Percentiles rank a stretch among this genome's conserved stretches.
Evolutionary conservation across 768 basidiomycete species (phyloP).

Genomic region (Mycena polygramma): DNA sequence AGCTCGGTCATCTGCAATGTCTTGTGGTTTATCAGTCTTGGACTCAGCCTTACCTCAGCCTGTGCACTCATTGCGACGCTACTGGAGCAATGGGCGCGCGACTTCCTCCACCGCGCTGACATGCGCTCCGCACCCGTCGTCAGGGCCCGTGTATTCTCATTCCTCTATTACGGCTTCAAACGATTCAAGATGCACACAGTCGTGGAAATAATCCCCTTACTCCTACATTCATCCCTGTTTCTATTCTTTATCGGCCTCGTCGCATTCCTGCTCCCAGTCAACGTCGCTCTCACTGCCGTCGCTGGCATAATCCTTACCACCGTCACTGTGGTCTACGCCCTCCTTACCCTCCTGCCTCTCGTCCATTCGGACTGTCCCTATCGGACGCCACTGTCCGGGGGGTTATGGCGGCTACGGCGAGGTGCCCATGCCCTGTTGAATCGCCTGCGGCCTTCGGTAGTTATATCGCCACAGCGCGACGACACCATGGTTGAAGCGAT

Average conservation of each 20-base stretch:
- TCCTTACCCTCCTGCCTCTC: neutral
- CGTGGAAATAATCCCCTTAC: neutral
- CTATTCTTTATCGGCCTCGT: neutral
- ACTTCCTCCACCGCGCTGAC: neutral
- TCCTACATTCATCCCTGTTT: neutral
- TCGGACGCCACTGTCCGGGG: neutral
- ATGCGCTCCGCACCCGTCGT: neutral
- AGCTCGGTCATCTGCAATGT: neutral
- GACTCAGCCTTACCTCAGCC: neutral
- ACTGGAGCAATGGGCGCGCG: constrained; percentile 2
- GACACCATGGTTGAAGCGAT: too few relatives aligned
- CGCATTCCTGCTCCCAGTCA: neutral
- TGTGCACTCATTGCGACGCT: constrained; percentile 3
- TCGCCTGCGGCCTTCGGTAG: too few relatives aligned
- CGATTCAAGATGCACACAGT: constrained; percentile 2
- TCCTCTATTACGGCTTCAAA: neutral
- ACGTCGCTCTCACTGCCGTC: neutral
- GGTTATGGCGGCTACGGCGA: too few relatives aligned
- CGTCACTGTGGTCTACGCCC: neutral
- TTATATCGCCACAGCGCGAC: too few relatives aligned
- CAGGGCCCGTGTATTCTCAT: neutral
- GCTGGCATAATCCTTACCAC: neutral
- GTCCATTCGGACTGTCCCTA: neutral
- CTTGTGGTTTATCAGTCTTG: constrained; percentile 3
- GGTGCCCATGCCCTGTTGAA: too few relatives aligned